Evolutionary conservation across 768 basidiomycete species (phyloP).

Genomic region (Coprinopsis cinerea): DNA sequence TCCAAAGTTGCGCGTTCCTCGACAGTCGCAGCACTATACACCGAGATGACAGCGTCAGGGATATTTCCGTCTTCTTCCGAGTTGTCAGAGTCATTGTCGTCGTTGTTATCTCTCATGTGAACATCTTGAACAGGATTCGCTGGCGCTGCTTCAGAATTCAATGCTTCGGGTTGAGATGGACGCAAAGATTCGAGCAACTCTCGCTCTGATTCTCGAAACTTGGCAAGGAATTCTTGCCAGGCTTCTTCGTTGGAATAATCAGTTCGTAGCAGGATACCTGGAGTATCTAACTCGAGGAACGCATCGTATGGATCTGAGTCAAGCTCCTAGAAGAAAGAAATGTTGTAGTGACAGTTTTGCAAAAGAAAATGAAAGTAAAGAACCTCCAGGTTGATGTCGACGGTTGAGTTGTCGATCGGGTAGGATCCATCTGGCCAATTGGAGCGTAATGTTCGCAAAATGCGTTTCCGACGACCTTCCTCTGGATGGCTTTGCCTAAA

Average conservation of each 20-base stretch:
- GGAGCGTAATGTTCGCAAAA: not conserved
- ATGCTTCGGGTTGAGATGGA: not conserved
- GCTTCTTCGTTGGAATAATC: conserved; percentile 65
- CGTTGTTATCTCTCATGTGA: conserved; percentile 17
- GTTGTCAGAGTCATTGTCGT: conserved; percentile 31
- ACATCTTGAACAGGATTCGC: conserved; percentile 15
- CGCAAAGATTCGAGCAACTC: conserved; percentile 37
- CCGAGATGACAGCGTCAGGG: conserved; percentile 38
- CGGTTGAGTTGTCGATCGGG: not conserved
- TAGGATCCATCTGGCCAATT: conserved; percentile 2
- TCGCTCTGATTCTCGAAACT: conserved; percentile 50
- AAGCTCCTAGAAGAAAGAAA: conserved; percentile 5
- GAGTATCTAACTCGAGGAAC: conserved; percentile 33
- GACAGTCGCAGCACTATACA: conserved; percentile 41
- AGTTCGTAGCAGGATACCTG: conserved; percentile 66
- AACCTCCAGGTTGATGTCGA: conserved; percentile 3
- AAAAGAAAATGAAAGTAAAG: not conserved
- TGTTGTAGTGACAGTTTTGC: conserved; percentile 2
- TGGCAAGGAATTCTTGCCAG: conserved; percentile 50
- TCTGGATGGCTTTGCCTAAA: not conserved
- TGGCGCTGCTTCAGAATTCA: not conserved
- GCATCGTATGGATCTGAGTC: conserved; percentile 56
- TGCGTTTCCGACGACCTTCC: not conserved
- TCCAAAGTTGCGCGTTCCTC: conserved; percentile 36
- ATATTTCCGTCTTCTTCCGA: conserved; percentile 23